Conservation (phyloP, 2,329 filamentous ascomycete species). For the Neurospora sp. region DNA sequence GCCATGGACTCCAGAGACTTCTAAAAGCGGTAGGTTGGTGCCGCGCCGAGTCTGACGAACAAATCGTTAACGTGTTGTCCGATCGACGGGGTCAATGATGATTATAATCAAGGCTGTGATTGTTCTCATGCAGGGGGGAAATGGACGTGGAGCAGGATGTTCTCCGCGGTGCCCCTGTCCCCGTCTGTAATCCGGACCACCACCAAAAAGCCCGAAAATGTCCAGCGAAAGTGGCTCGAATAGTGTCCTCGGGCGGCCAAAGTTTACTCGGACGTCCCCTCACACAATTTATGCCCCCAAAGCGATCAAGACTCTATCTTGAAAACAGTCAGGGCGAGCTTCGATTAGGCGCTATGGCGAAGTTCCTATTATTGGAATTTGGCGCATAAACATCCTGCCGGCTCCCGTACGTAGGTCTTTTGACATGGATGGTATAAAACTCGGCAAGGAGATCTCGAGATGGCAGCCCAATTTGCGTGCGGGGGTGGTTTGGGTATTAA, state of each 20-base stretch:
- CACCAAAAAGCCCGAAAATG: background rate
- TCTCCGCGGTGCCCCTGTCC: background rate
- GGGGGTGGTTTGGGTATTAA: background rate
- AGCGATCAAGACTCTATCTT: background rate
- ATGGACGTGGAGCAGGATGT: background rate
- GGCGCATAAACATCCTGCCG: background rate
- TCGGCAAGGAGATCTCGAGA: background rate
- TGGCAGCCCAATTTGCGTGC: background rate
- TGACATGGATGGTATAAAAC: background rate
- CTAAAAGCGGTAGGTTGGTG: background rate
- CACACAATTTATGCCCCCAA: background rate
- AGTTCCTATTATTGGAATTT: background rate
- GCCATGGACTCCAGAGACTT: background rate
- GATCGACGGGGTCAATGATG: background rate
- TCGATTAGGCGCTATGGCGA: background rate
- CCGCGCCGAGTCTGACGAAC: background rate
- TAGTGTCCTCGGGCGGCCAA: background rate
- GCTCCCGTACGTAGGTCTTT: background rate
- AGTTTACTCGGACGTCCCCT: background rate
- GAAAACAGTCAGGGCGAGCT: background rate
- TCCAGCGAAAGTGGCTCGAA: background rate
- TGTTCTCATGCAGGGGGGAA: background rate
- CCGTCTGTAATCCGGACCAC: background rate
- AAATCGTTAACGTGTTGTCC: background rate
- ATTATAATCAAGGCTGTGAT: background rate